Conservation (phyloP, 495 filamentous ascomycete genomes). For the Penicillium manginii region DNA sequence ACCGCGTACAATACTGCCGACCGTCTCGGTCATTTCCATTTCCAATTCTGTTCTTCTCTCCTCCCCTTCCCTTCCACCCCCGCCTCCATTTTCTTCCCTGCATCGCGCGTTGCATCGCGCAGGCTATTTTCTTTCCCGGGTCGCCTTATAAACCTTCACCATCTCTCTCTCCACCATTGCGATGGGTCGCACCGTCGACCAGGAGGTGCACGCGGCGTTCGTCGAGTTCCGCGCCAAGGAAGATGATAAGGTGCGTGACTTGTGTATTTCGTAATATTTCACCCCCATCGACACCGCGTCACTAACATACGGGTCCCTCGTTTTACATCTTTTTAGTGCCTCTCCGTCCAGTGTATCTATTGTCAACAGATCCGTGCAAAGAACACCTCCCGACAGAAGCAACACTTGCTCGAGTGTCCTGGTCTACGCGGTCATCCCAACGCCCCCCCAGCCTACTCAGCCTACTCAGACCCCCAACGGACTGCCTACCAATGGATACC, state of each 20-base stretch:
- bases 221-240: conserved; percentile 65
- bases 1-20: conserved; percentile 1
- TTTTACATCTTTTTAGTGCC: conserved; percentile 46
- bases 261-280: conserved; percentile 55
- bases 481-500: conserved; percentile 51
- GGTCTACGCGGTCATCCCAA: conserved; percentile 52
- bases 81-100: conserved; percentile 15
- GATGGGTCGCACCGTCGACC: conserved; percentile 62
- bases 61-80: conserved; percentile 18
- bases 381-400: conserved; percentile 61
- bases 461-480: conserved; percentile 46
- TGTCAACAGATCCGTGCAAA: conserved; percentile 62
- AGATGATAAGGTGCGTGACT: conserved; percentile 61
- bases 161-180: conserved; percentile 26
- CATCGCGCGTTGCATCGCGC: background rate
- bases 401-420: conserved; percentile 59
- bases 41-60: conserved; percentile 30
- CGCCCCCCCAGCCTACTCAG: conserved; percentile 45
- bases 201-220: conserved; percentile 61
- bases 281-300: conserved; percentile 21
- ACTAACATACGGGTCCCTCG: conserved; percentile 36
- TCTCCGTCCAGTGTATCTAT: conserved; percentile 63
- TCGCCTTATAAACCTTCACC: background rate
- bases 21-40: conserved; percentile 31
- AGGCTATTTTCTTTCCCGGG: background rate